Percentiles rank a stretch among this genome's conserved stretches.
Conservation (phyloP, 2,329 filamentous ascomycete species). For the Penicillium paneum region DNA sequence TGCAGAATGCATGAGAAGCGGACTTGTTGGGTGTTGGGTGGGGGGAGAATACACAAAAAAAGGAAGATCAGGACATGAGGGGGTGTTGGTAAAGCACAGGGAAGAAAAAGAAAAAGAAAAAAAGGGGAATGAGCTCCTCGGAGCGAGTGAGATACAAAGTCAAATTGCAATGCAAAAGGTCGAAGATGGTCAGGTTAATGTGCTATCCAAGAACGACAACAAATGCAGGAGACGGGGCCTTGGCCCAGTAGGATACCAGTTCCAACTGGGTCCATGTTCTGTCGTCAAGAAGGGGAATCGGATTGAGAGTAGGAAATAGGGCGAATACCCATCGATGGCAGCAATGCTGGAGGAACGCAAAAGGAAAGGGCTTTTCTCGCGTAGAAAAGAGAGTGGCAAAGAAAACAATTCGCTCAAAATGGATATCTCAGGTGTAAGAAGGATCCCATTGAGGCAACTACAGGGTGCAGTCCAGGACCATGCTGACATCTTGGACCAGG, state of each 20-base stretch:
- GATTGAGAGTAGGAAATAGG: constrained; percentile 6
- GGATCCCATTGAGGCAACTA: constrained; percentile 40
- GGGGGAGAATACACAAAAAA: constrained; percentile 18
- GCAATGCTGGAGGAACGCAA: constrained; percentile 13
- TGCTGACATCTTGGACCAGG: constrained; percentile 90
- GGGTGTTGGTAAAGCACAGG: constrained; percentile 21
- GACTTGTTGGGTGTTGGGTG: constrained; percentile 10
- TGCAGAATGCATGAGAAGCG: constrained; percentile 37
- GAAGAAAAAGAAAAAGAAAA: constrained; percentile 18
- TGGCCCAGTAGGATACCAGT: constrained; percentile 19
- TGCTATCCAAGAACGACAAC: constrained; percentile 13
- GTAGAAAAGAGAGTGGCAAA: constrained; percentile 18
- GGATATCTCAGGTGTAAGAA: constrained; percentile 29
- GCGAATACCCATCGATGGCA: constrained; percentile 12
- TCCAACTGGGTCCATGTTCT: constrained; percentile 16
- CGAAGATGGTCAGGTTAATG: constrained; percentile 13
- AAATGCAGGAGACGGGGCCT: constrained; percentile 18
- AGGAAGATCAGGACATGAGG: constrained; percentile 23
- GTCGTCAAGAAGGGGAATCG: constrained; percentile 15
- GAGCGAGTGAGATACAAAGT: constrained; percentile 18
- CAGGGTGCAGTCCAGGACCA: constrained; percentile 86
- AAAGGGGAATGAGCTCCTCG: constrained; percentile 17
- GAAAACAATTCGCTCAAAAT: constrained; percentile 27
- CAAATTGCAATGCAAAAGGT: constrained; percentile 14
- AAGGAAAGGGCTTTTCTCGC: constrained; percentile 23